phyloP scores from a whole-genome alignment of 306 rosid genomes.

The Macrotyloma uniflorum region DNA sequence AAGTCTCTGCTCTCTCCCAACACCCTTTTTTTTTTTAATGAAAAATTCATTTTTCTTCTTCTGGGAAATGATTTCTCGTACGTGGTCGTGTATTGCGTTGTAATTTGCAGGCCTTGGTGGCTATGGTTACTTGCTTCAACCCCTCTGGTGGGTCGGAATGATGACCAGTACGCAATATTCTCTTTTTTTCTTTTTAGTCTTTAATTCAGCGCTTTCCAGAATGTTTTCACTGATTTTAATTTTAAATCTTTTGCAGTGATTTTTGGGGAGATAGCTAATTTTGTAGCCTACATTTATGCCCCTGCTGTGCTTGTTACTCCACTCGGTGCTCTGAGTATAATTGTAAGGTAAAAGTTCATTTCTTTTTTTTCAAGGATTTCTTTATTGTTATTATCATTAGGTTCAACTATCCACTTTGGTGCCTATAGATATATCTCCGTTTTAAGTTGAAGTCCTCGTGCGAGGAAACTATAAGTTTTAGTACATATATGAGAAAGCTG shows the following conservation, averaged over 20 bases:
- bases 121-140: conserved; percentile 84
- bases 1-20: conserved; percentile 32
- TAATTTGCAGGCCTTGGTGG: conserved; percentile 74
- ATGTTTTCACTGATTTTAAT: neutral
- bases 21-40: too few species aligned
- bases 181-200: neutral
- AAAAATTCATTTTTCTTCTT: neutral
- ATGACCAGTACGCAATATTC: conserved; percentile 61
- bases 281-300: conserved; percentile 79
- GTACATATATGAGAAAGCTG: neutral
- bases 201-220: neutral
- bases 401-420: neutral
- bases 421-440: neutral
- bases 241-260: conserved; percentile 52
- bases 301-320: conserved; percentile 94
- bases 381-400: neutral
- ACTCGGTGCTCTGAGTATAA: conserved; percentile 89
- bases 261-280: conserved; percentile 85
- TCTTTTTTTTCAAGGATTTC: neutral
- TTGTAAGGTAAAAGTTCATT: conserved; percentile 63
- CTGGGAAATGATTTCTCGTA: neutral
- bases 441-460: neutral
- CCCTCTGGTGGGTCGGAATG: conserved; percentile 98
- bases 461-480: neutral
- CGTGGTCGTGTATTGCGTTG: conserved; percentile 4